Conservation (phyloP, 2,329 filamentous ascomycete genomes). For the Curvularia verruculosa region DNA sequence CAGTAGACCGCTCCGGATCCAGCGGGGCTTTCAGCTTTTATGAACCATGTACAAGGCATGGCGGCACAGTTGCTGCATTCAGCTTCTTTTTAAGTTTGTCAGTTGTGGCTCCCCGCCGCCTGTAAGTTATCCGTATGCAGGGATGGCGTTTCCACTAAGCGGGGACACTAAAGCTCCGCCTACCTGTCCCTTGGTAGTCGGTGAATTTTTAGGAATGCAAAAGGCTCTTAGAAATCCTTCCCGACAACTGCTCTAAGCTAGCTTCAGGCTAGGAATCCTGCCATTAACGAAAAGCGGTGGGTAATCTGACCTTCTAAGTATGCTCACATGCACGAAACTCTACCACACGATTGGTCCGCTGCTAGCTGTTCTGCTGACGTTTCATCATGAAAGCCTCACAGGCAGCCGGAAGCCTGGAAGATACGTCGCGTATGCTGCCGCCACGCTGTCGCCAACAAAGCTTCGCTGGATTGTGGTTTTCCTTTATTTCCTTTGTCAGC, state of each 20-base stretch:
- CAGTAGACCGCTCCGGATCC: neutral
- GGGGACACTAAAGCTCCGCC: neutral
- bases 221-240: neutral
- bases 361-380: neutral
- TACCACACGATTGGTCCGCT: neutral
- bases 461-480: neutral
- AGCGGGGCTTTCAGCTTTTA: neutral
- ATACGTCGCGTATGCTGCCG: slow-evolving; percentile 5
- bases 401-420: slow-evolving; percentile 6
- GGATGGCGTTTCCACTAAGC: neutral
- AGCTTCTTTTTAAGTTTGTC: neutral
- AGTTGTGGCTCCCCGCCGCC: neutral
- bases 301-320: neutral
- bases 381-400: neutral
- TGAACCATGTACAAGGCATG: neutral
- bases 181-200: neutral
- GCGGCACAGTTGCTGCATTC: neutral
- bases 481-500: neutral
- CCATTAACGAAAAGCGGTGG: neutral
- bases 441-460: slow-evolving; percentile 1
- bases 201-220: too few relatives aligned
- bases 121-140: neutral
- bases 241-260: too few relatives aligned
- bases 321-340: neutral
- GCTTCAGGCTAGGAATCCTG: neutral